These are phyloP conservation scores for Pholiota molesta DNA, from an alignment of 768 basidiomycete species.

Conservation along the genomic window DNA sequence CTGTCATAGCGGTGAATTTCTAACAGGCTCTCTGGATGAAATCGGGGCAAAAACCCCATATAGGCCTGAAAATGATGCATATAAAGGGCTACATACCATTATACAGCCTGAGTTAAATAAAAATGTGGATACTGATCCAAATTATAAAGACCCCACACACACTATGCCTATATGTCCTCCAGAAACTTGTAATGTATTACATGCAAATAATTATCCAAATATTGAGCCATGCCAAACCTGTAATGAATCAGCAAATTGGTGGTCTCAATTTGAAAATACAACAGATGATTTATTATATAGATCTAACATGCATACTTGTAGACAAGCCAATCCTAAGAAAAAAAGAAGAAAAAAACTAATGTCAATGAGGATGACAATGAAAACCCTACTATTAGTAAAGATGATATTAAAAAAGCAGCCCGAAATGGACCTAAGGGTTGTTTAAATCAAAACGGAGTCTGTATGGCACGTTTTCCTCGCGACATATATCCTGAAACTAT, in stretches of 20 bases:
- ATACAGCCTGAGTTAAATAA: too few species aligned
- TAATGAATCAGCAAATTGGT: constrained; percentile 20
- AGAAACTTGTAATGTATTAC: constrained; percentile 6
- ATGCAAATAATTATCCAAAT: too few species aligned
- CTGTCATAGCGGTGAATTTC: constrained; percentile 30
- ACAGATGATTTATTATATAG: constrained; percentile 32
- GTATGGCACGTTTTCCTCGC: constrained; percentile 39
- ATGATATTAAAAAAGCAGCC: too few species aligned
- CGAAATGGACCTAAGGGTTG: constrained; percentile 19
- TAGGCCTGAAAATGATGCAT: too few species aligned
- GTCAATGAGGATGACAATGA: too few species aligned
- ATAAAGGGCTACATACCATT: neutral
- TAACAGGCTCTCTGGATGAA: constrained; percentile 27
- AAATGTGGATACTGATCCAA: neutral
- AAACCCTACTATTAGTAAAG: too few species aligned
- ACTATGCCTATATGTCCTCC: constrained; percentile 25
- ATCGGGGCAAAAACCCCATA: constrained; percentile 10
- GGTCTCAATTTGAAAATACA: constrained; percentile 12
- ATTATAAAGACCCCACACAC: constrained; percentile 24
- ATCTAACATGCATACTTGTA: constrained; percentile 34
- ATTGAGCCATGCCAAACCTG: constrained; percentile 19
- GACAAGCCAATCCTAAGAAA: too few species aligned
- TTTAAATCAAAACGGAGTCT: constrained; percentile 31
- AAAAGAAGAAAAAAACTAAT: neutral
- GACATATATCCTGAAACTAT: constrained; percentile 18